Base-by-base conservation (phyloP, 2,329 filamentous ascomycete genomes). In the Colletotrichum australisinense region DNA sequence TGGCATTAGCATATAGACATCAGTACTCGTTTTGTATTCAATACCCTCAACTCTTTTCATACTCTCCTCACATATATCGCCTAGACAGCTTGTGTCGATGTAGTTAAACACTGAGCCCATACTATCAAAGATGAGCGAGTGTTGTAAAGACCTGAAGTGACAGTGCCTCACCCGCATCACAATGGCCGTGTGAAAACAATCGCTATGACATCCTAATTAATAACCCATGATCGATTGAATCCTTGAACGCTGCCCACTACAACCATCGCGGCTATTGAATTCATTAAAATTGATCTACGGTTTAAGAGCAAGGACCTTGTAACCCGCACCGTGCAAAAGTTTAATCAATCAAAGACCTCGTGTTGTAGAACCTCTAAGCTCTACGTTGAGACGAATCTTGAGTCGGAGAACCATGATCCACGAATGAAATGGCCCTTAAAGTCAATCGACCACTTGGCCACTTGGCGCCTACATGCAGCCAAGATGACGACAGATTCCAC, bases 1-100 rank as follows among this genome's bases (percentile, higher is more conserved):
- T 7, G 19, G 53, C 38, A 32, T 59, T 59, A 16, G 32, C 38
- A 63, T 9, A 42, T 66, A 58, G 60, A 66, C 62, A 66, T 24
- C 38, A 35, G 16, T 49, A 49, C 53, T 55, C 28, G 26, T 70
- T 26, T 14, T 66, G 2, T 30, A 42, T 4, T 5, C 53, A 49
- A 46, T 53, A 66, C 62, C 62, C 55, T 53, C 53, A 49, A n/a
- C 42, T 49, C 42, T 22, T 7, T 49, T 49, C 19, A 49, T 4
- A 49, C 19, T 49, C 42, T 49, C 12, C 42, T 49, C 42, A 22
- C 1, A n/a, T 19, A 9, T 4, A 49, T 8, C 19, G 19, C 19
- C 42, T 22, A 22, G 42, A 11, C 0, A 42, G 14, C 38, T 14
- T 7, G 16, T 19, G 2, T 42, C 38, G 1, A 42, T 42, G 16